A percentile compares a stretch with the other conserved stretches of the same genome.
Evolutionary conservation across 1,284 basidiomycete genomes (phyloP).

Genomic region (Quambalaria eucalypti): DNA sequence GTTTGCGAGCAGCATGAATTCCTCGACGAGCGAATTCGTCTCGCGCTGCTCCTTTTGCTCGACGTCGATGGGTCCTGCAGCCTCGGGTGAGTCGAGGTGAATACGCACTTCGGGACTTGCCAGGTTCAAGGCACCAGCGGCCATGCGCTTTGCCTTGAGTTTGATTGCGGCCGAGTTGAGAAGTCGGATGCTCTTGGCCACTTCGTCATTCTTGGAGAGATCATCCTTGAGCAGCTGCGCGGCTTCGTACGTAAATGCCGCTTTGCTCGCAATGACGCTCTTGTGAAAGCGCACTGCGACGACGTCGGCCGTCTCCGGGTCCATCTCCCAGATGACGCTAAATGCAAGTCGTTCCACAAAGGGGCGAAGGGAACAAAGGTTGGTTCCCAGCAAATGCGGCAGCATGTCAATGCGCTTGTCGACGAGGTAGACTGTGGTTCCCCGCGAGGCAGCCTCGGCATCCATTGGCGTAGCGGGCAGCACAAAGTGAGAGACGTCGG

Average conservation of each 20-base stretch:
- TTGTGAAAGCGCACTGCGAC: constrained; percentile 86
- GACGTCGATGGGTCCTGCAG: constrained; percentile 89
- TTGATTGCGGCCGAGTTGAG: constrained; percentile 81
- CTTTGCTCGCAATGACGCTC: constrained; percentile 91
- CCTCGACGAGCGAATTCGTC: constrained; percentile 94
- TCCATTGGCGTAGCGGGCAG: constrained; percentile 92
- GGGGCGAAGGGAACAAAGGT: constrained; percentile 85
- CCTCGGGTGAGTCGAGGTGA: constrained; percentile 69
- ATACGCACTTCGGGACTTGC: constrained; percentile 96
- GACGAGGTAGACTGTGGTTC: constrained; percentile 95
- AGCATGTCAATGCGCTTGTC: constrained; percentile 99
- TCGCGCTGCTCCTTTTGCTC: constrained; percentile 88
- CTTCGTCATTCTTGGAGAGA: constrained; percentile 63
- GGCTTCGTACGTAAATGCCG: constrained; percentile 94
- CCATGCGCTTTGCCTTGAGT: constrained; percentile 77
- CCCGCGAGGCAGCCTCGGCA: constrained; percentile 82
- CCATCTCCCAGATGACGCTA: constrained; percentile 83
- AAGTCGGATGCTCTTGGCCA: constrained; percentile 80
- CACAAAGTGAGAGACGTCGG: constrained; percentile 96
- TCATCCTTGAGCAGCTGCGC: constrained; percentile 92
- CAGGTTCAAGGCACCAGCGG: constrained; percentile 86
- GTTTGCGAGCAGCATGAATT: constrained; percentile 98
- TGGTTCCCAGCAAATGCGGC: constrained; percentile 85
- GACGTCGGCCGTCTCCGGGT: constrained; percentile 60
- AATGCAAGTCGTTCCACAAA: constrained; percentile 92